A percentile compares a stretch with the other conserved stretches of the same genome.
Evolutionary conservation across 2,329 filamentous ascomycete species (phyloP).

Genomic region (Xylariaceae sp.): DNA sequence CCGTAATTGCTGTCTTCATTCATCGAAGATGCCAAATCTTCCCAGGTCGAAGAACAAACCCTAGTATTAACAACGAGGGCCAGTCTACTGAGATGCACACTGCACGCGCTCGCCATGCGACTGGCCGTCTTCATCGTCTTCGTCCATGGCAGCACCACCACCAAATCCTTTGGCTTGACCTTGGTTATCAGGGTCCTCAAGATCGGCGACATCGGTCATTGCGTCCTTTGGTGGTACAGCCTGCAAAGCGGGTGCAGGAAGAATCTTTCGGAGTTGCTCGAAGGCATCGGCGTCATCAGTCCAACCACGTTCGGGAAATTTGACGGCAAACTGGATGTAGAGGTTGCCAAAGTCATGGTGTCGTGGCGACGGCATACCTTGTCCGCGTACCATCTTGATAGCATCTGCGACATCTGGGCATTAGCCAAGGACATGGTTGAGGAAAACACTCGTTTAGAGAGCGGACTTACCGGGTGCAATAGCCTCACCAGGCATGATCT

Average conservation of each 20-base stretch:
- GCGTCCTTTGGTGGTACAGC: constrained; percentile 71
- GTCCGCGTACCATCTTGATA: constrained; percentile 90
- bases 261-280: constrained; percentile 74
- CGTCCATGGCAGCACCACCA: constrained; percentile 61
- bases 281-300: constrained; percentile 67
- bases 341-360: constrained; percentile 96
- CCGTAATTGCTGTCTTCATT: constrained; percentile 28
- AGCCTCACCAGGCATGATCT: constrained; percentile 90
- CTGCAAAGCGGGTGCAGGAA: constrained; percentile 68
- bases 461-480: constrained; percentile 77
- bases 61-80: too few relatives aligned
- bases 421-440: constrained; percentile 4
- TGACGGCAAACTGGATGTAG: constrained; percentile 96
- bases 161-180: constrained; percentile 66
- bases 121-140: constrained; percentile 76
- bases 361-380: constrained; percentile 95
- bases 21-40: too few relatives aligned
- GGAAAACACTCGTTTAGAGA: not conserved
- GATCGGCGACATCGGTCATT: constrained; percentile 85
- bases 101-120: constrained; percentile 76
- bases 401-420: constrained; percentile 57
- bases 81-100: constrained; percentile 75
- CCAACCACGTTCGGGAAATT: constrained; percentile 84
- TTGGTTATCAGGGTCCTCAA: constrained; percentile 81
- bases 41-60: too few relatives aligned